Evolutionary conservation across 1,284 basidiomycete species (phyloP).

Genomic region (Apiotrichum mycotoxinovorans): DNA sequence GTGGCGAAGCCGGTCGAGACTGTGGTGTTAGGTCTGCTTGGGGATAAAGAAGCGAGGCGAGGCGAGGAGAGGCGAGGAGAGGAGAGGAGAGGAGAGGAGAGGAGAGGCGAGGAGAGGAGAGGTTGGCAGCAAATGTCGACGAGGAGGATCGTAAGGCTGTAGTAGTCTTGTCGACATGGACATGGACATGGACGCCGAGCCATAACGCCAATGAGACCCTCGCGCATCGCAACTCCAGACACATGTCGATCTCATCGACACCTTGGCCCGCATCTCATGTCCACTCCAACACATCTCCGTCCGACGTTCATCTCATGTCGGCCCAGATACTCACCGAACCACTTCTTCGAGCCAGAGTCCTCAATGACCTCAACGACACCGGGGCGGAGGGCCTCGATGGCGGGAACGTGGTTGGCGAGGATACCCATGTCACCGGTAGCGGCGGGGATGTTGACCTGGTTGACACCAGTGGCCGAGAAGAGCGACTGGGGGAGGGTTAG

Average conservation of each 20-base stretch:
- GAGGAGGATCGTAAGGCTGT: too few relatives aligned
- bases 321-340: slow-evolving; percentile 68
- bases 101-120: too few relatives aligned
- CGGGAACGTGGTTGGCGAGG: slow-evolving; percentile 91
- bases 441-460: slow-evolving; percentile 89
- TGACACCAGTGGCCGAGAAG: slow-evolving; percentile 79
- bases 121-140: too few relatives aligned
- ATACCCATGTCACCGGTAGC: slow-evolving; percentile 98
- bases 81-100: too few relatives aligned
- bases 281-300: too few relatives aligned
- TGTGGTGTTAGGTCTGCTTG: slow-evolving; percentile 45
- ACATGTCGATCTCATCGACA: too few relatives aligned
- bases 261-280: neutral
- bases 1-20: slow-evolving; percentile 97
- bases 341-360: slow-evolving; percentile 78
- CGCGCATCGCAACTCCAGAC: too few relatives aligned
- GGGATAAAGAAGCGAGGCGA: neutral
- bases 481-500: slow-evolving; percentile 64
- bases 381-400: slow-evolving; percentile 85
- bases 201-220: too few relatives aligned
- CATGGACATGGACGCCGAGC: too few relatives aligned
- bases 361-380: slow-evolving; percentile 92
- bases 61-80: too few relatives aligned
- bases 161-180: too few relatives aligned
- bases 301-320: neutral